phyloP scores from a whole-genome alignment of 179 eudicot genomes.

The Beta macrorhiza region DNA sequence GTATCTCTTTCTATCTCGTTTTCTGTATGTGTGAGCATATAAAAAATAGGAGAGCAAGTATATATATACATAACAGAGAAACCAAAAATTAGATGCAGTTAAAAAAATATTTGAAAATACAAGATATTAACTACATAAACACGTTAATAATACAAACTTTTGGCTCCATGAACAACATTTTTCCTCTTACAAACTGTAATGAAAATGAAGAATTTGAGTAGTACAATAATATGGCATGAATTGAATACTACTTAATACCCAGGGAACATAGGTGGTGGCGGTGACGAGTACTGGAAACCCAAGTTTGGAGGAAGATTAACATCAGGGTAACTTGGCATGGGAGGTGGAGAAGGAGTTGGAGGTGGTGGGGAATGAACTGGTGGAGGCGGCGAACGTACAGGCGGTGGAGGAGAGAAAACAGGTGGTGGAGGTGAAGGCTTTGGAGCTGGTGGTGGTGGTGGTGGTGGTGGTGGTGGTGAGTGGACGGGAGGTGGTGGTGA shows the following conservation, averaged over 20 bases:
- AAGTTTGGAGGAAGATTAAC: slow-evolving; percentile 39
- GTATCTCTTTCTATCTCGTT: too few species aligned
- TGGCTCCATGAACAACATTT: slow-evolving; percentile 4
- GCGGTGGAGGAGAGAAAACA: slow-evolving; percentile 29
- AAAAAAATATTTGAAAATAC: not conserved
- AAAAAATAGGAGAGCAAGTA: not conserved
- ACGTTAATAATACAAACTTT: slow-evolving; percentile 6
- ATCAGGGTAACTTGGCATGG: slow-evolving; percentile 30
- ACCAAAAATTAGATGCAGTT: not conserved
- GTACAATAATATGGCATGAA: not conserved
- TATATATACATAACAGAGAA: not conserved
- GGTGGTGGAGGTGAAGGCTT: slow-evolving; percentile 26
- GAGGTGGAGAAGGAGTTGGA: slow-evolving; percentile 27
- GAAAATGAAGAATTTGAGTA: not conserved
- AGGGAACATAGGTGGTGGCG: slow-evolving; percentile 57
- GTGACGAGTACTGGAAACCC: slow-evolving; percentile 43
- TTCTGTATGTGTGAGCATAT: too few species aligned
- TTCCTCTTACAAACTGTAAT: not conserved
- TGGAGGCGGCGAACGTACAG: slow-evolving; percentile 27
- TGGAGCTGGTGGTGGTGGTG: slow-evolving; percentile 30
- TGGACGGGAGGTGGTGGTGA: slow-evolving; percentile 19
- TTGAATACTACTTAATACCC: slow-evolving; percentile 41
- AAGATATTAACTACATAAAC: not conserved
- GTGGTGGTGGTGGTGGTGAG: slow-evolving; percentile 30
- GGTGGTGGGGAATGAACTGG: slow-evolving; percentile 36